phyloP scores from a whole-genome alignment of 1,284 basidiomycete species.

The Malassezia globosa region DNA sequence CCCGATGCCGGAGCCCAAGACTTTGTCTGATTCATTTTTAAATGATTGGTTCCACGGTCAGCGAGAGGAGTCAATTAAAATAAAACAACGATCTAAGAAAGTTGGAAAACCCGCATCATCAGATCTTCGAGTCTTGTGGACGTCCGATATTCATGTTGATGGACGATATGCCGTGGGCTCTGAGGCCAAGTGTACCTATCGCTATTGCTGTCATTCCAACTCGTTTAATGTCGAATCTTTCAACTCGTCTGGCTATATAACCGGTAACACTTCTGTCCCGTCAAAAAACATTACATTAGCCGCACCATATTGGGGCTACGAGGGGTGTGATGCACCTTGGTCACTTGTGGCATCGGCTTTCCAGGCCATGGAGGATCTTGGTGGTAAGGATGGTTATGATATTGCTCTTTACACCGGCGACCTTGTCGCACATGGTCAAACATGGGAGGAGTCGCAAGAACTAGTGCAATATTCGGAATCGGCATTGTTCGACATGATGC shows the following conservation, averaged over 20 bases:
- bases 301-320: constrained; percentile 41
- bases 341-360: constrained; percentile 58
- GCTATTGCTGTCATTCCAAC: constrained; percentile 59
- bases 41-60: constrained; percentile 32
- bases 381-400: constrained; percentile 55
- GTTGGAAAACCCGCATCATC: constrained; percentile 22
- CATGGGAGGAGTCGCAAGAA: constrained; percentile 32
- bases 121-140: constrained; percentile 61
- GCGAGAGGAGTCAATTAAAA: not conserved
- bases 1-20: constrained; percentile 20
- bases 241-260: constrained; percentile 47
- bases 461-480: constrained; percentile 38
- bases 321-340: constrained; percentile 59
- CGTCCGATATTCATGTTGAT: constrained; percentile 68
- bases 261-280: constrained; percentile 17
- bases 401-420: constrained; percentile 67
- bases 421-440: constrained; percentile 52
- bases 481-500: constrained; percentile 31
- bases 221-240: constrained; percentile 49
- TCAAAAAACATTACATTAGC: constrained; percentile 23
- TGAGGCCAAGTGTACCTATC: constrained; percentile 62
- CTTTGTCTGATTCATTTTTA: constrained; percentile 25
- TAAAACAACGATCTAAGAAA: not conserved
- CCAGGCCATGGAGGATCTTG: constrained; percentile 58
- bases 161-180: constrained; percentile 64